Evolutionary conservation across 176 grass and related monocot species (phyloP).

Genomic region (Neostapfia colusana): DNA sequence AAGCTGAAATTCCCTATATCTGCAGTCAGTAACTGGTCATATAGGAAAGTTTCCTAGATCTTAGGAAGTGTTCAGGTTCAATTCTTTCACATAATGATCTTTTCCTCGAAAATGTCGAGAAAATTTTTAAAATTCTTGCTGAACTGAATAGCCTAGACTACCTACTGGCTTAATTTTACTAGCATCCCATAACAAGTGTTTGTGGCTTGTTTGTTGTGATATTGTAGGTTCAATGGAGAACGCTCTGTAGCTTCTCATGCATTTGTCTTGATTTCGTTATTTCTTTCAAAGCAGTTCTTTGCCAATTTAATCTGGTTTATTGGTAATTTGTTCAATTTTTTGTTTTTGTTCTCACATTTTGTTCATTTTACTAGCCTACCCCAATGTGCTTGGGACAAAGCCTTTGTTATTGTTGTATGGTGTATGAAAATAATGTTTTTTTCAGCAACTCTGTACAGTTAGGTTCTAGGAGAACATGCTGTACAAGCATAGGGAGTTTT

Average conservation of each 20-base stretch:
- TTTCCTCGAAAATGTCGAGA: background rate
- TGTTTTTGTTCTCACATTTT: background rate
- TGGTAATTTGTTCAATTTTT: background rate
- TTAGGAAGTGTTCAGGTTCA: background rate
- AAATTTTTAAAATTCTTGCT: background rate
- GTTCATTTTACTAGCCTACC: too few relatives aligned
- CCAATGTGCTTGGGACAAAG: too few relatives aligned
- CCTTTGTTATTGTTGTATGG: too few relatives aligned
- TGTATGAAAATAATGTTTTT: background rate
- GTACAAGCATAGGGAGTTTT: background rate
- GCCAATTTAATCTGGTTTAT: background rate
- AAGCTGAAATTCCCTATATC: background rate
- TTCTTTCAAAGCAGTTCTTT: slow-evolving; percentile 4
- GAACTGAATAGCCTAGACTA: background rate
- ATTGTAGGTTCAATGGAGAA: too few relatives aligned
- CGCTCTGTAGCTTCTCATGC: too few relatives aligned
- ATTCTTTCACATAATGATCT: background rate
- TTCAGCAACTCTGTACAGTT: background rate
- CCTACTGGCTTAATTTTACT: background rate
- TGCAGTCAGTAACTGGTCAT: background rate
- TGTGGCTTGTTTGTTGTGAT: too few relatives aligned
- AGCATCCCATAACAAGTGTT: background rate
- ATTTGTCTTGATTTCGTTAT: too few relatives aligned
- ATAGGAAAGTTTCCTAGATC: background rate
- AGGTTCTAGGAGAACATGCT: background rate